Evolutionary conservation across 2,329 filamentous ascomycete genomes (phyloP).

Genomic region (Gyromitra esculenta): DNA sequence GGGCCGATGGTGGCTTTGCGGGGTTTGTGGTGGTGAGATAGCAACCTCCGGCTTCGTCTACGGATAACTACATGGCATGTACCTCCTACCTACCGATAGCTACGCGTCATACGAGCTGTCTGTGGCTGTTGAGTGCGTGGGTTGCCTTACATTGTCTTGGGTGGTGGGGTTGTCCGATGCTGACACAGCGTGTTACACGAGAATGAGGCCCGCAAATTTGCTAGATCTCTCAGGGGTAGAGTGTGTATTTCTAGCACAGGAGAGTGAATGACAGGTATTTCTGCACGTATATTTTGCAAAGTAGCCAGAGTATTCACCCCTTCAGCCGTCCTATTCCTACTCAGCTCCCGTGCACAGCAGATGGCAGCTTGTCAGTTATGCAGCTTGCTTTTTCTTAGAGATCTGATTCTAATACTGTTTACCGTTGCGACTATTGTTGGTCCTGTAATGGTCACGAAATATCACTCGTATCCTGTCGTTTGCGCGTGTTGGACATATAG

Average conservation of each 20-base stretch:
- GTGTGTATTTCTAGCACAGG: background rate
- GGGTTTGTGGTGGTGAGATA: slow-evolving; percentile 2
- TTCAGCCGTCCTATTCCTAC: background rate
- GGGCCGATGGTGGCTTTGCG: slow-evolving; percentile 20
- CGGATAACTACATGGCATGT: background rate
- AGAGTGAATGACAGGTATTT: background rate
- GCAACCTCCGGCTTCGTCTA: background rate
- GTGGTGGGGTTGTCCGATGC: background rate
- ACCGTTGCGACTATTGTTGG: background rate
- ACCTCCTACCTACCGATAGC: background rate
- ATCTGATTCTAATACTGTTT: background rate
- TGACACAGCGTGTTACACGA: slow-evolving; percentile 10
- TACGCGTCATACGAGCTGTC: slow-evolving; percentile 5
- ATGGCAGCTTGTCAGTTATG: background rate
- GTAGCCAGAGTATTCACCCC: background rate
- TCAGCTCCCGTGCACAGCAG: background rate
- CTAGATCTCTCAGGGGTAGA: background rate
- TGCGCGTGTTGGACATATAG: background rate
- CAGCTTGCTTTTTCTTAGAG: background rate
- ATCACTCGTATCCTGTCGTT: background rate
- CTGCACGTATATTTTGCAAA: too few species aligned
- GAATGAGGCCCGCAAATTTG: background rate
- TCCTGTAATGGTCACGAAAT: background rate
- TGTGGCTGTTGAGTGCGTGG: background rate
- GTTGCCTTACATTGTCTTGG: slow-evolving; percentile 3